These are phyloP conservation scores for Curvularia spicifera DNA, from an alignment of 2,329 filamentous ascomycete species.

Conservation along the genomic window DNA sequence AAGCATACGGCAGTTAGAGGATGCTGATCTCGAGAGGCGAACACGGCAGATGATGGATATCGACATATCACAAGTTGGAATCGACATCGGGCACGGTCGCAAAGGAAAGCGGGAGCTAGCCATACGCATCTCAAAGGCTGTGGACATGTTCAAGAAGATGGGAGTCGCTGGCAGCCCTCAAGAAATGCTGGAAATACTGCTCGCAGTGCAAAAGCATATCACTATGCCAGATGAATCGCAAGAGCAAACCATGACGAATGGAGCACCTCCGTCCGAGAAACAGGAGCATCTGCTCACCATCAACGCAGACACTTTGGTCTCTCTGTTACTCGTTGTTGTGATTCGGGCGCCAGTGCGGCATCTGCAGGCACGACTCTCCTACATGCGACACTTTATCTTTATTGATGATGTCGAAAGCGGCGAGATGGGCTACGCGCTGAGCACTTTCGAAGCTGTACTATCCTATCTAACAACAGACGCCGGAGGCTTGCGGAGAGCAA, in stretches of 20 bases:
- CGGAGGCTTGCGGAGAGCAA: constrained; percentile 79
- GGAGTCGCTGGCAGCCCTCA: constrained; percentile 77
- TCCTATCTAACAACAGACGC: constrained; percentile 87
- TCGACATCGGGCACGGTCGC: constrained; percentile 79
- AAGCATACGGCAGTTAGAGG: constrained; percentile 77
- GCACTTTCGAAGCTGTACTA: constrained; percentile 92
- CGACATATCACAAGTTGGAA: constrained; percentile 92
- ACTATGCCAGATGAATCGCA: constrained; percentile 63
- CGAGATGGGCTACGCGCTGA: constrained; percentile 93
- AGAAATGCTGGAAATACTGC: constrained; percentile 83
- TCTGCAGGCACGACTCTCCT: constrained; percentile 85
- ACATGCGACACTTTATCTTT: constrained; percentile 97
- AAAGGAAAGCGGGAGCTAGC: constrained; percentile 82
- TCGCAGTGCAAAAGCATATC: constrained; percentile 82
- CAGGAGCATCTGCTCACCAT: constrained; percentile 65
- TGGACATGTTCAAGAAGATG: constrained; percentile 91
- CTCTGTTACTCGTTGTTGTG: constrained; percentile 86
- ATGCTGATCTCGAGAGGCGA: constrained; percentile 85
- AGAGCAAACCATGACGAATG: constrained; percentile 26
- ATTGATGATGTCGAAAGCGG: constrained; percentile 97
- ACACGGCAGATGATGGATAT: constrained; percentile 93
- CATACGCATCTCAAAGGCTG: constrained; percentile 74
- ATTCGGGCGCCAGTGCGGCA: constrained; percentile 89
- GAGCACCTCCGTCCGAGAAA: constrained; percentile 56
- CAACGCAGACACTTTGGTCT: constrained; percentile 92